Evolutionary conservation across 352 stramenopile genomes (phyloP).

Genomic region (Globisporangium cederbergense): DNA sequence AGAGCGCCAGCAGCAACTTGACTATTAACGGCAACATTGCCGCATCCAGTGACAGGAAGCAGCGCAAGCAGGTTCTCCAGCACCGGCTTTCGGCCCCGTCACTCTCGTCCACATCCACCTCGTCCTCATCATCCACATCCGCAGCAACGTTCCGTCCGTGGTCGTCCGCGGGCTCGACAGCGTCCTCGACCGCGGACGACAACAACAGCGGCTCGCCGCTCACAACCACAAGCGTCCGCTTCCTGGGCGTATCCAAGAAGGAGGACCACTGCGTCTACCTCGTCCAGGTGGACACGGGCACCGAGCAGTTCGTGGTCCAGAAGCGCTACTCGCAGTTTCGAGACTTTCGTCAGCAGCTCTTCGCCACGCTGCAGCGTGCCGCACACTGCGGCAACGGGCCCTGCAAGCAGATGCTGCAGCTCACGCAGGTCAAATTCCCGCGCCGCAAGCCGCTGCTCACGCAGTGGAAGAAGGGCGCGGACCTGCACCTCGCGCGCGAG

Average conservation of each 20-base stretch:
- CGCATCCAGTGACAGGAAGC: background rate
- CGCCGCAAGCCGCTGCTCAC: constrained; percentile 32
- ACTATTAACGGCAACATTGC: background rate
- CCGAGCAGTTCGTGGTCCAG: constrained; percentile 47
- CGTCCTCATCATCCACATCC: constrained; percentile 1
- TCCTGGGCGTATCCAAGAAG: constrained; percentile 39
- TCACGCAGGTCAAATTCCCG: constrained; percentile 55
- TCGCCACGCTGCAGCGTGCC: constrained; percentile 21
- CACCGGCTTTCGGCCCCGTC: constrained; percentile 11
- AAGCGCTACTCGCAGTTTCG: constrained; percentile 78
- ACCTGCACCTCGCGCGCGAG: constrained; percentile 27
- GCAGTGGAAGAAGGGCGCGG: constrained; percentile 18
- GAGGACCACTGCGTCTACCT: constrained; percentile 48
- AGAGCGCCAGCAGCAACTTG: constrained; percentile 3
- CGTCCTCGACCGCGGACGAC: constrained; percentile 9
- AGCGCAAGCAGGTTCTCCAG: background rate
- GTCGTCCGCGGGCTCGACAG: constrained; percentile 9
- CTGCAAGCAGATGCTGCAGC: constrained; percentile 37
- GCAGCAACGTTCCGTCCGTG: constrained; percentile 8
- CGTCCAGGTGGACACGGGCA: constrained; percentile 52
- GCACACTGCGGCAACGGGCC: constrained; percentile 36
- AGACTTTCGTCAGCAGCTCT: constrained; percentile 45
- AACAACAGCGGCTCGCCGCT: constrained; percentile 19
- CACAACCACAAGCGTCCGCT: constrained; percentile 32
- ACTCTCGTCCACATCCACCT: constrained; percentile 8